These are phyloP conservation scores for Penicillium crystallinum DNA, from an alignment of 495 filamentous ascomycete genomes.

Conservation along the genomic window DNA sequence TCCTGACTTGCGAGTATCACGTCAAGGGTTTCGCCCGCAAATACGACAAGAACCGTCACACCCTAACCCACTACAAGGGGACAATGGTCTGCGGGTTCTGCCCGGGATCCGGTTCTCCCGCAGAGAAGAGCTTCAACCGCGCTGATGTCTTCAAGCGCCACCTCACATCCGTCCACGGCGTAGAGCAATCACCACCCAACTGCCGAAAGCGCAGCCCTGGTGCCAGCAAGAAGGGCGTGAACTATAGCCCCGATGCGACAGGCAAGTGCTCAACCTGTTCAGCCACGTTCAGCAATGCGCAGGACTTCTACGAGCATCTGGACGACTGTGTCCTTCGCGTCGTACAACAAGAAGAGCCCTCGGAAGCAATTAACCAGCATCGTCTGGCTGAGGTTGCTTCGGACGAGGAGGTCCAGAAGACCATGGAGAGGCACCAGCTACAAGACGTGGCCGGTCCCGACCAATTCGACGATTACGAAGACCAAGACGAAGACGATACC, in stretches of 20 bases:
- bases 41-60: slow-evolving; percentile 99
- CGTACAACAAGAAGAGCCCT: slow-evolving; percentile 94
- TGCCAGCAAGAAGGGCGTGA: slow-evolving; percentile 46
- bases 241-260: slow-evolving; percentile 67
- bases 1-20: slow-evolving; percentile 90
- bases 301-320: slow-evolving; percentile 98
- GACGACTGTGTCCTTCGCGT: slow-evolving; percentile 98
- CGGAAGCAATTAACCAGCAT: slow-evolving; percentile 90
- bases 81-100: slow-evolving; percentile 99
- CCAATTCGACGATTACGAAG: slow-evolving; percentile 49
- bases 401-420: slow-evolving; percentile 76
- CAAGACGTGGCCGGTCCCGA: slow-evolving; percentile 51
- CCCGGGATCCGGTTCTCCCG: slow-evolving; percentile 81
- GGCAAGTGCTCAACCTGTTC: slow-evolving; percentile 97
- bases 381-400: slow-evolving; percentile 75
- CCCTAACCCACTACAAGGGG: slow-evolving; percentile 96
- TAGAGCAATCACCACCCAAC: slow-evolving; percentile 95
- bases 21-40: slow-evolving; percentile 94
- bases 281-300: slow-evolving; percentile 83
- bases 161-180: slow-evolving; percentile 85
- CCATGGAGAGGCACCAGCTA: slow-evolving; percentile 74
- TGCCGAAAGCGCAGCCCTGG: slow-evolving; percentile 77
- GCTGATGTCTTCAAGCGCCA: slow-evolving; percentile 99
- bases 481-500: slow-evolving; percentile 60
- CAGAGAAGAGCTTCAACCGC: slow-evolving; percentile 97